These are phyloP conservation scores for Eucalyptus marginata DNA, from an alignment of 345 rosid species.

Conservation along the genomic window DNA sequence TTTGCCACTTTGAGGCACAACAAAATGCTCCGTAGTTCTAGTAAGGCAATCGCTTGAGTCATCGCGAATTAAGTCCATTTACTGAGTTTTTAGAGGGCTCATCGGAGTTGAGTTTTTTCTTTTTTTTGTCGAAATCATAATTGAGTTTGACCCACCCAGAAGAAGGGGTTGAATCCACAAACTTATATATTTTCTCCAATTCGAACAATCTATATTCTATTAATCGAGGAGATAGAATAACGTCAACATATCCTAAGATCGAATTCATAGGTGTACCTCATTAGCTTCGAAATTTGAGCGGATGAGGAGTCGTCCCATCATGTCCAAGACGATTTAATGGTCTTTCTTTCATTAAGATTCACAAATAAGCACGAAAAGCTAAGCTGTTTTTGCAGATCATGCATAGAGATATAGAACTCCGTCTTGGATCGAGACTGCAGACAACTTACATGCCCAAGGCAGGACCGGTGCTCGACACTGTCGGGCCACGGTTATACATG, in stretches of 20 bases:
- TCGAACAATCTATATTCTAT: neutral
- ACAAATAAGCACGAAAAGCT: neutral
- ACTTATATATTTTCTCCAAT: neutral
- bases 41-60: neutral
- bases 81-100: no score
- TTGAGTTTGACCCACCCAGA: neutral
- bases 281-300: neutral
- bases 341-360: neutral
- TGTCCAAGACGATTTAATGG: neutral
- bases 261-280: neutral
- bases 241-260: neutral
- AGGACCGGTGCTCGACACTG: neutral
- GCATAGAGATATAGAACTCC: neutral
- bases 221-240: neutral
- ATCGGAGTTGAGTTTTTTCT: no score
- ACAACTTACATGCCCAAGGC: neutral
- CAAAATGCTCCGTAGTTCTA: neutral
- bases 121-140: no score
- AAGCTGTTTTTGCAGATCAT: neutral
- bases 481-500: constrained; percentile 54
- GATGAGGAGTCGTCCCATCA: neutral
- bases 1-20: neutral
- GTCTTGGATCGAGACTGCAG: neutral
- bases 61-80: neutral
- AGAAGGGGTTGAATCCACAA: neutral